These are phyloP conservation scores for Penicillium sp. DNA, from an alignment of 2,329 filamentous ascomycete species.

Conservation along the genomic window DNA sequence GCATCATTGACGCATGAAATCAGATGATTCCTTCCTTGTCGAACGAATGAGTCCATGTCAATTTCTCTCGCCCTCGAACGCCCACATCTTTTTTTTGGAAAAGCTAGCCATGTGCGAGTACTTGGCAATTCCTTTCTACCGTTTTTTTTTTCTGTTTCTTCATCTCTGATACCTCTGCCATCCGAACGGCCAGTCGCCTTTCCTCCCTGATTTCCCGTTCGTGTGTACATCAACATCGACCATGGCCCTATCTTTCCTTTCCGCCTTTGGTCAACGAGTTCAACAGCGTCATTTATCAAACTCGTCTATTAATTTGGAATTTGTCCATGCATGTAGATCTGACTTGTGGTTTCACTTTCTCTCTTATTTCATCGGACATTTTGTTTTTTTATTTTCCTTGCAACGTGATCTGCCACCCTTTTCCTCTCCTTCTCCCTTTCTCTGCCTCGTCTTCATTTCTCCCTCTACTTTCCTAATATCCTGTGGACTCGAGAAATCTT, in stretches of 20 bases:
- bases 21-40: neutral
- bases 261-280: neutral
- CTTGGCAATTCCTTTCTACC: too few species aligned
- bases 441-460: neutral
- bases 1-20: neutral
- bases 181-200: neutral
- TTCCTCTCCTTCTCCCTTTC: conserved; percentile 3
- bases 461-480: conserved; percentile 11
- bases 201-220: conserved; percentile 10
- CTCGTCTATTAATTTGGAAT: neutral
- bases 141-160: too few species aligned
- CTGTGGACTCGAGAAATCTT: conserved; percentile 11
- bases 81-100: neutral
- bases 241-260: neutral
- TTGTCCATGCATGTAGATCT: neutral
- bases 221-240: conserved; percentile 8
- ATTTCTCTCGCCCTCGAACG: neutral
- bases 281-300: conserved; percentile 5
- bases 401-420: conserved; percentile 9
- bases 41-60: neutral
- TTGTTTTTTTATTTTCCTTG: conserved; percentile 13
- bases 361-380: neutral
- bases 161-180: too few species aligned
- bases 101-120: too few species aligned
- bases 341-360: neutral